phyloP scores from a whole-genome alignment of 805 yeast species.

The Pichia gijzeniarum region DNA sequence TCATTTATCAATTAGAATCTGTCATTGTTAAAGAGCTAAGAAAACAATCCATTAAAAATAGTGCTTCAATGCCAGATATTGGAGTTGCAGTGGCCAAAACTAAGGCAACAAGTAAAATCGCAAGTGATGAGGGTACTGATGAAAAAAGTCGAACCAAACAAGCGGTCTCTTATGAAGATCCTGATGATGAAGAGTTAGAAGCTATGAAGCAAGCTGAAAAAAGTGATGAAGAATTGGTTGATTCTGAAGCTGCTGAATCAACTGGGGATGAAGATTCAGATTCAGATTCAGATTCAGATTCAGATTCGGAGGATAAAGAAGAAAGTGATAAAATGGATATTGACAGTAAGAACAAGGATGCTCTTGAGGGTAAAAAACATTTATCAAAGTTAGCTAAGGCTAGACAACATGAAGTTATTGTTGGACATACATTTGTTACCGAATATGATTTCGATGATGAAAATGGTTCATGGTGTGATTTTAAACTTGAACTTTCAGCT shows the following conservation, averaged over 20 bases:
- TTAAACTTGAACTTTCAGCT: constrained; percentile 75
- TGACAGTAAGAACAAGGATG: constrained; percentile 8
- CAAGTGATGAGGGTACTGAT: constrained; percentile 33
- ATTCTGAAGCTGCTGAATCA: constrained; percentile 32
- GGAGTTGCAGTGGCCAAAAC: constrained; percentile 66
- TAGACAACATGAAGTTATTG: constrained; percentile 77
- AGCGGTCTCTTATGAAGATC: constrained; percentile 87
- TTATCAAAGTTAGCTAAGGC: constrained; percentile 63
- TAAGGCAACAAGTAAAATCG: constrained; percentile 35
- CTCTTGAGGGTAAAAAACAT: constrained; percentile 20
- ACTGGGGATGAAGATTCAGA: constrained; percentile 31
- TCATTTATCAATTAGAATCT: constrained; percentile 64
- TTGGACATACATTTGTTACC: constrained; percentile 65
- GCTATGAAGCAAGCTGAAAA: constrained; percentile 80
- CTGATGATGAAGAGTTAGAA: constrained; percentile 92
- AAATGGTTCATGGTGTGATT: constrained; percentile 88
- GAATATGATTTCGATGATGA: constrained; percentile 87
- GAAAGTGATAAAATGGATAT: constrained; percentile 26
- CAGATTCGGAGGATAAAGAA: constrained; percentile 33
- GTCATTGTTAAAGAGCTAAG: constrained; percentile 75
- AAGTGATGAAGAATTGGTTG: constrained; percentile 60
- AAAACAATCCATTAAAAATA: constrained; percentile 56
- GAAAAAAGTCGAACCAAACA: constrained; percentile 63
- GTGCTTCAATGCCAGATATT: constrained; percentile 49
- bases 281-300: constrained; percentile 29